Conservation (phyloP, 2,329 filamentous ascomycete genomes). For the Xylaria sp. region DNA sequence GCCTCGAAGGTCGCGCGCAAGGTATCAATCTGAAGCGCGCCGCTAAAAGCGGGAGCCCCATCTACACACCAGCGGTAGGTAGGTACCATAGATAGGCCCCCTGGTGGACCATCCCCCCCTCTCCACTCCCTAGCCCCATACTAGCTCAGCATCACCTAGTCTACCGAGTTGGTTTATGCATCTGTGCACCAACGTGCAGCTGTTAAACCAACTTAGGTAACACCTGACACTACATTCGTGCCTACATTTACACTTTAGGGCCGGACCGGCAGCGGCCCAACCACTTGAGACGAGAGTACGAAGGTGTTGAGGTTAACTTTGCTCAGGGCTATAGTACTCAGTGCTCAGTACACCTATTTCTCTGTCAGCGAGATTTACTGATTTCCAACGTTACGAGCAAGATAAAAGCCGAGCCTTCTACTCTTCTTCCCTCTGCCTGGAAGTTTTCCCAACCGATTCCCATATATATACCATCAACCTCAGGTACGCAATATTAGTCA, state of each 20-base stretch:
- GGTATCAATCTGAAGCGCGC: conserved; percentile 32
- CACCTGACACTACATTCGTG: background rate
- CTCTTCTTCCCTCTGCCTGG: too few species aligned
- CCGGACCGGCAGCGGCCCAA: background rate
- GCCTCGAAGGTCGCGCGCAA: background rate
- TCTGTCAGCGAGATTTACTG: too few species aligned
- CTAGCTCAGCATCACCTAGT: background rate
- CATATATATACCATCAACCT: background rate
- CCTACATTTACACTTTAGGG: conserved; percentile 1
- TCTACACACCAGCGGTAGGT: conserved; percentile 14
- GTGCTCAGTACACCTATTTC: too few species aligned
- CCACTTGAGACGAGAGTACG: background rate
- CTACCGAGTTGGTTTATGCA: background rate
- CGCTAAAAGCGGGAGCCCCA: conserved; percentile 42
- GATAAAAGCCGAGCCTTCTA: too few species aligned
- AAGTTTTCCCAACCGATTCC: background rate
- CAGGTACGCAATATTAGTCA: background rate
- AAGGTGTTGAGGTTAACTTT: too few species aligned
- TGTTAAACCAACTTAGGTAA: conserved; percentile 11
- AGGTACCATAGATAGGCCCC: conserved; percentile 27
- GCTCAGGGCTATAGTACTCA: too few species aligned
- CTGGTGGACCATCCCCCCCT: conserved; percentile 21
- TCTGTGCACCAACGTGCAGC: background rate
- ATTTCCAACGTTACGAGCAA: too few species aligned
- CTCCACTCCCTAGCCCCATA: conserved; percentile 8